A percentile compares a stretch with the other conserved stretches of the same genome.
These are phyloP conservation scores for Sicyos baderoa DNA, from an alignment of 306 rosid species.

Conservation along the genomic window DNA sequence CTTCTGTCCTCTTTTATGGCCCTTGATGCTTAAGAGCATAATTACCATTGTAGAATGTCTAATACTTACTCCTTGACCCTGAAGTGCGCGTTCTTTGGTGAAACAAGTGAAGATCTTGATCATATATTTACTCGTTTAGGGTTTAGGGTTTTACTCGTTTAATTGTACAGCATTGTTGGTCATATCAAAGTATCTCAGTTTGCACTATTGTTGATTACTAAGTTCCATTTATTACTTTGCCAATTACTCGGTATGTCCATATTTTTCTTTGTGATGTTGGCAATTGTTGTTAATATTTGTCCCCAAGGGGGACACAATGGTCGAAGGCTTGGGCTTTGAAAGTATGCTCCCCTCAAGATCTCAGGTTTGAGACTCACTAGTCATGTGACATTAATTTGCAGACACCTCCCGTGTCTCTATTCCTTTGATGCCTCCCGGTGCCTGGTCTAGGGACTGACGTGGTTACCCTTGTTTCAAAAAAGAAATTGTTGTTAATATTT, in stretches of 20 bases:
- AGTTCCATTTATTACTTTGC: not conserved
- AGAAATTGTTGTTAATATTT: not conserved
- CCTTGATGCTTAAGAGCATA: not conserved
- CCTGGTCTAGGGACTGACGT: too few relatives aligned
- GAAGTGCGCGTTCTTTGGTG: not conserved
- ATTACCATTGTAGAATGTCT: not conserved
- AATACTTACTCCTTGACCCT: not conserved
- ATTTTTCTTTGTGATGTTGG: not conserved
- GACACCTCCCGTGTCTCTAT: too few relatives aligned
- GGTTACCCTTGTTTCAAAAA: too few relatives aligned
- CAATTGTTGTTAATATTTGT: not conserved
- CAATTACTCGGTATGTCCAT: not conserved
- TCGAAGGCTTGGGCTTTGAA: too few relatives aligned
- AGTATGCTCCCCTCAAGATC: too few relatives aligned
- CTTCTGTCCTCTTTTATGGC: not conserved
- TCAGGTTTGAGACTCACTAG: too few relatives aligned
- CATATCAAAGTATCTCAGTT: not conserved
- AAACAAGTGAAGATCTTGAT: conserved; percentile 3
- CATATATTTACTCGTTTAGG: not conserved
- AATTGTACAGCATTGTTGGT: not conserved
- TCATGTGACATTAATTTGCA: too few relatives aligned
- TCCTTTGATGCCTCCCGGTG: too few relatives aligned
- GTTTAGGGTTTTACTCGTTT: not conserved
- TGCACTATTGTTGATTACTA: not conserved
- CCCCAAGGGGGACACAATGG: too few relatives aligned